Conservation (phyloP, 257 asterid species). For the Eucommia ulmoides region DNA sequence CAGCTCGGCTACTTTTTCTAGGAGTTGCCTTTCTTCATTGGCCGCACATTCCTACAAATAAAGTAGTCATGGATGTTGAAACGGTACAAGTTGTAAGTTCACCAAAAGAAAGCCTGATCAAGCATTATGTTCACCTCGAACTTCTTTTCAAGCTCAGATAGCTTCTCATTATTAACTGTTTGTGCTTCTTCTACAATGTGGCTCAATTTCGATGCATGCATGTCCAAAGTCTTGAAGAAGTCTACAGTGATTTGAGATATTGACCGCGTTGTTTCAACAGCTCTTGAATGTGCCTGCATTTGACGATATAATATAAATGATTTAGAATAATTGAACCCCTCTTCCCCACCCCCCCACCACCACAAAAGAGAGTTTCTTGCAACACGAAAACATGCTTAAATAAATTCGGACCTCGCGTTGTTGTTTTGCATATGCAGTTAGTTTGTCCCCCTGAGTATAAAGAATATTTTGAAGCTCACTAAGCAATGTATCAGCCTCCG, state of each 20-base stretch:
- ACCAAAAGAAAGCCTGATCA: slow-evolving; percentile 5
- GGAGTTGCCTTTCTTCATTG: slow-evolving; percentile 74
- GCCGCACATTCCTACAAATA: slow-evolving; percentile 78
- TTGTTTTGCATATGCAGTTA: slow-evolving; percentile 56
- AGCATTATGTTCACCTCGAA: slow-evolving; percentile 58
- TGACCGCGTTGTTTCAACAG: slow-evolving; percentile 68
- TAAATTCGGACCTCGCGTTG: slow-evolving; percentile 53
- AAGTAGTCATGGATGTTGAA: slow-evolving; percentile 9
- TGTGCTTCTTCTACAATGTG: slow-evolving; percentile 81
- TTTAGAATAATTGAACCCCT: no score
- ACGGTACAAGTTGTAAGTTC: background rate
- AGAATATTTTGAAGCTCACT: slow-evolving; percentile 81
- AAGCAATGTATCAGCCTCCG: slow-evolving; percentile 77
- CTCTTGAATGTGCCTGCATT: slow-evolving; percentile 81
- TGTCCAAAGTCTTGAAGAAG: slow-evolving; percentile 65
- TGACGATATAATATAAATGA: slow-evolving; percentile 1
- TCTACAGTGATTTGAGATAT: slow-evolving; percentile 50
- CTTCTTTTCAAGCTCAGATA: slow-evolving; percentile 76
- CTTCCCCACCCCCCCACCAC: background rate
- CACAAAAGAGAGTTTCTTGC: slow-evolving; percentile 2
- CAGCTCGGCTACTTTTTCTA: slow-evolving; percentile 87
- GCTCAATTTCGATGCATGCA: slow-evolving; percentile 64
- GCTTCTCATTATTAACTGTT: slow-evolving; percentile 43
- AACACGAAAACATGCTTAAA: background rate
- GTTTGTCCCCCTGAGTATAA: slow-evolving; percentile 58